phyloP scores from a whole-genome alignment of 164 flowering plant genomes.

The Litsea cubeba region DNA sequence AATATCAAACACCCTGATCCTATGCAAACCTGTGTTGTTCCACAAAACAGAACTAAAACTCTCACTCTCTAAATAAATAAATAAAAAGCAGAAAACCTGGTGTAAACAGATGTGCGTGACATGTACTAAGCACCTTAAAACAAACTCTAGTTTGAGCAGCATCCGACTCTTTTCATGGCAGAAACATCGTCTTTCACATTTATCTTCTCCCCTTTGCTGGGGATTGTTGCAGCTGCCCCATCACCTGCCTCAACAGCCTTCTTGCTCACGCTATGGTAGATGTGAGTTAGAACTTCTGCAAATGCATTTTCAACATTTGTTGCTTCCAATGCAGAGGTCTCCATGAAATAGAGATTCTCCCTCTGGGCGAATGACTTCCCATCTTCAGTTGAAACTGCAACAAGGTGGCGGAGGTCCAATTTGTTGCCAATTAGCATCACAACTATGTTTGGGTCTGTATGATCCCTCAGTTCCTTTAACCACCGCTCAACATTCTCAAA shows the following conservation, averaged over 20 bases:
- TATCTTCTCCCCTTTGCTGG: conserved; percentile 56
- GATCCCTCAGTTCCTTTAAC: conserved; percentile 59
- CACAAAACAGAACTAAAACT: too few relatives aligned
- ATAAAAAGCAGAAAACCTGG: too few relatives aligned
- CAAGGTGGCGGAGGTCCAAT: conserved; percentile 63
- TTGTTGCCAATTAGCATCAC: conserved; percentile 80
- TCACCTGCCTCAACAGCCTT: conserved; percentile 57
- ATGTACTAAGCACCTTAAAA: too few relatives aligned
- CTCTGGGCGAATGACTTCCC: conserved; percentile 56
- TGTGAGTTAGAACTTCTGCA: conserved; percentile 59
- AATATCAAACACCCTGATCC: too few relatives aligned
- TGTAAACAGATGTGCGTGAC: too few relatives aligned
- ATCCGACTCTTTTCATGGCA: conserved; percentile 45
- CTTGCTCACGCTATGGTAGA: conserved; percentile 53
- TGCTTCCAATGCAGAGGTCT: conserved; percentile 68
- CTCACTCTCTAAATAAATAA: too few relatives aligned
- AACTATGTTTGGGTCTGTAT: conserved; percentile 69
- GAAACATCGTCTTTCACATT: conserved; percentile 50
- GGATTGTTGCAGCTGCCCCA: conserved; percentile 40
- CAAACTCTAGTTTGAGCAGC: conserved; percentile 49
- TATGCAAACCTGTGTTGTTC: too few relatives aligned
- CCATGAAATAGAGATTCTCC: conserved; percentile 65
- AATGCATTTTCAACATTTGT: conserved; percentile 62
- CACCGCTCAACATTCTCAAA: conserved; percentile 67
- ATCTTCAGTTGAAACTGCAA: conserved; percentile 58